Evolutionary conservation across 176 grass and related monocot species (phyloP), one percentile per base, ranked within the genome.

Genomic region (Echinochloa phyllopogon): DNA sequence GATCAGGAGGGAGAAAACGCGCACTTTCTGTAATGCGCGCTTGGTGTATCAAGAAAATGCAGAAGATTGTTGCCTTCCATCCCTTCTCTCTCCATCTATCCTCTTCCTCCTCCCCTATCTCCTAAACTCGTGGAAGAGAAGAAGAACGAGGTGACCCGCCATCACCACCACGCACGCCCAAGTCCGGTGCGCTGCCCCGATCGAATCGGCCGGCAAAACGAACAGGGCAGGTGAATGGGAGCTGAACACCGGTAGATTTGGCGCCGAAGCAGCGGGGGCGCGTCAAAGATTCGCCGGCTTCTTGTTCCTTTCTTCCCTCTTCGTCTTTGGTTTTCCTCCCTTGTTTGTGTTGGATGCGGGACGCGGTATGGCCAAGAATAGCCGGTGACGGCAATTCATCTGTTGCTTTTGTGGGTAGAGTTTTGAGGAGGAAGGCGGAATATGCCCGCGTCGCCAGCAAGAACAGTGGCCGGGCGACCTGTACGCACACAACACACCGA

Each of bases 1-100:
- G 51, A 69, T 23, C 74, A 55, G 29, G 76, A 17, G 5, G 39
- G 0, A 1, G 4, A 18, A 27, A 17, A 23, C 5, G 56, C 40
- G 0, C 36, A 90, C 89, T 55, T 84, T 6, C 80, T 83, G 68
- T 90, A 83, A 87, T 90, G 80, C 15, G 75, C 50, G 11, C 63
- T 90, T 8, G 80, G 89, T 18, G 75, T 90, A 44, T 90, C 80
- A 42, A 87, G 89, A 61, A 90, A 90, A 83, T 87, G 84, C 80
- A 90, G 33, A 21, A 90, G 89, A 78, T 84, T 84, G 60, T 90
- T 78, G 20, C 6, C 80, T 49, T 90, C 84, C 85, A 90, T 90
- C 16, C 25, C 79, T 39, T 62, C 14, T 13, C 65, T 21, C 61
- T 70, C 39, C 29, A 27, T 61, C 25, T 17, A 37, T 58, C 72